Conservation (phyloP, 345 rosid species). For the Aethionema arabicum region DNA sequence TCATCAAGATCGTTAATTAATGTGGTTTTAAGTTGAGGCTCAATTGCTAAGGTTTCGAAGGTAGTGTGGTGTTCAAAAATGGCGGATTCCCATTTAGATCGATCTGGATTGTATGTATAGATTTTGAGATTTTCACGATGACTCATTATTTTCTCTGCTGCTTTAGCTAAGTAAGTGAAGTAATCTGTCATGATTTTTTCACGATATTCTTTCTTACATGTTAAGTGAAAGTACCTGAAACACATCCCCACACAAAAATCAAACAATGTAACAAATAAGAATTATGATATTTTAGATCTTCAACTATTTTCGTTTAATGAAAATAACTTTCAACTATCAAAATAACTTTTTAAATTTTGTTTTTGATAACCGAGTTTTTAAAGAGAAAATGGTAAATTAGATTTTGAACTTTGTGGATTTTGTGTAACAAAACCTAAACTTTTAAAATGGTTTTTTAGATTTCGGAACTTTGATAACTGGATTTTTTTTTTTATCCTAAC, state of each 20-base stretch:
- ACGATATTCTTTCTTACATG: conserved; percentile 38
- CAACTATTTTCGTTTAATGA: no score
- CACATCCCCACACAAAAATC: neutral
- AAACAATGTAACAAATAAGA: neutral
- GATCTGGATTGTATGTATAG: conserved; percentile 35
- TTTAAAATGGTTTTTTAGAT: no score
- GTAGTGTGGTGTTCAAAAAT: conserved; percentile 36
- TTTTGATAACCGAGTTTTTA: no score
- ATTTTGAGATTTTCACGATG: conserved; percentile 35
- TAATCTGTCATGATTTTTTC: conserved; percentile 39
- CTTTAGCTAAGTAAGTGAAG: conserved; percentile 33
- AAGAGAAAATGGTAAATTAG: no score
- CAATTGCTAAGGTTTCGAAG: conserved; percentile 38
- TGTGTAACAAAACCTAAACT: no score
- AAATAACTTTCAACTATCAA: no score
- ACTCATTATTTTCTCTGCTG: conserved; percentile 36
- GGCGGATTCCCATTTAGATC: conserved; percentile 32
- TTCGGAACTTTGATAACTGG: no score
- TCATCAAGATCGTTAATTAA: conserved; percentile 37
- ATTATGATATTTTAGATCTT: no score
- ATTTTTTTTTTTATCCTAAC: no score
- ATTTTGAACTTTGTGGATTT: no score
- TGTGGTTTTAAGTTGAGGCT: conserved; percentile 27
- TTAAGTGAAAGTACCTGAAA: conserved; percentile 37
- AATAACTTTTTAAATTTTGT: no score